Conservation (phyloP, 495 filamentous ascomycete genomes). For the Penicillium ochrochloron region DNA sequence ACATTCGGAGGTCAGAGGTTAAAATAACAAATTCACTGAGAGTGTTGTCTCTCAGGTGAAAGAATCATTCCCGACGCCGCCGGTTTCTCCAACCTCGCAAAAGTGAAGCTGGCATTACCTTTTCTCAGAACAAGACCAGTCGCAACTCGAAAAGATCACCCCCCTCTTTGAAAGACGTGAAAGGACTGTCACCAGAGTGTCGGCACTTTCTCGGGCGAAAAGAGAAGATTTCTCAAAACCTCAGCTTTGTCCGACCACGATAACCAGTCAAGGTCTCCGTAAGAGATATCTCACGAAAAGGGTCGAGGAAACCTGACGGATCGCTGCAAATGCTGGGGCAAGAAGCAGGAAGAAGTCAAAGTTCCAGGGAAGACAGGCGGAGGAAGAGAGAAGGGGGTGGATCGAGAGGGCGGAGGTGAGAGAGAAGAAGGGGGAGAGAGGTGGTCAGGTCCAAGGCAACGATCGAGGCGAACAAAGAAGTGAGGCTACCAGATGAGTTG, state of each 20-base stretch:
- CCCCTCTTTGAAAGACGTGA: slow-evolving; percentile 27
- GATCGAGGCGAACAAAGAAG: slow-evolving; percentile 20
- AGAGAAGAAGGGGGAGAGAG: slow-evolving; percentile 24
- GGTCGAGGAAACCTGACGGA: slow-evolving; percentile 44
- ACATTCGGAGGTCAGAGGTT: slow-evolving; percentile 21
- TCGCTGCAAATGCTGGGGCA: slow-evolving; percentile 33
- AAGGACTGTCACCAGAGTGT: slow-evolving; percentile 35
- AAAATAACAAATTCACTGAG: not conserved
- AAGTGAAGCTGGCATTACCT: slow-evolving; percentile 40
- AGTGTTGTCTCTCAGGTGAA: slow-evolving; percentile 1
- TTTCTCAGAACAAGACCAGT: slow-evolving; percentile 33
- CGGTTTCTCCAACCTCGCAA: slow-evolving; percentile 3
- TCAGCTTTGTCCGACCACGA: slow-evolving; percentile 49
- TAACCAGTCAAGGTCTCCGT: slow-evolving; percentile 58
- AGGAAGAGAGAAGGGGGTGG: slow-evolving; percentile 26
- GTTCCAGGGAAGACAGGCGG: slow-evolving; percentile 37
- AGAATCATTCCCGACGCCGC: slow-evolving; percentile 20
- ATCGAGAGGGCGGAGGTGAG: slow-evolving; percentile 22
- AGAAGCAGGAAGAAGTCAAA: slow-evolving; percentile 34
- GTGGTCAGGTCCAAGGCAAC: slow-evolving; percentile 12
- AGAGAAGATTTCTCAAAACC: slow-evolving; percentile 33
- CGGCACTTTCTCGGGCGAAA: slow-evolving; percentile 30
- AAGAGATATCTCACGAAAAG: slow-evolving; percentile 48
- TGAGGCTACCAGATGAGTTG: not conserved
- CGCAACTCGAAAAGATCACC: slow-evolving; percentile 24